Evolutionary conservation across 495 filamentous ascomycete genomes (phyloP).

Genomic region (Penicillium canariense): DNA sequence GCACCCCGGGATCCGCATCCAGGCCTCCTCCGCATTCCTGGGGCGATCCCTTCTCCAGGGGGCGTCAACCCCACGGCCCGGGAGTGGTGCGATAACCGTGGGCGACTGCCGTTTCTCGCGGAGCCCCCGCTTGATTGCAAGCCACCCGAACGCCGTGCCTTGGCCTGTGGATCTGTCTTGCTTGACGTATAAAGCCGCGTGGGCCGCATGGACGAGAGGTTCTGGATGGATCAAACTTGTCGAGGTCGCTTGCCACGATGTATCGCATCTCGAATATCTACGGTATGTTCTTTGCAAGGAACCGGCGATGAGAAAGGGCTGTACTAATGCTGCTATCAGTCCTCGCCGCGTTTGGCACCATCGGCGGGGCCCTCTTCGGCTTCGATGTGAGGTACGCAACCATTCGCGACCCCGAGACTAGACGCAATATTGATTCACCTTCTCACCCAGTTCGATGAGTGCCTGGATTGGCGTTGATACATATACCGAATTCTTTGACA

Average conservation of each 20-base stretch:
- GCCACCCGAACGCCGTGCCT: constrained; percentile 4
- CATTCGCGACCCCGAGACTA: neutral
- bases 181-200: constrained; percentile 5
- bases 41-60: constrained; percentile 21
- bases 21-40: constrained; percentile 21
- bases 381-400: constrained; percentile 41
- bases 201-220: neutral
- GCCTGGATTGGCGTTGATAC: constrained; percentile 69
- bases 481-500: constrained; percentile 65
- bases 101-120: neutral
- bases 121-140: neutral
- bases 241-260: constrained; percentile 24
- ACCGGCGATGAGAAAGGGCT: neutral
- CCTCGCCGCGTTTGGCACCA: constrained; percentile 51
- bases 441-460: constrained; percentile 53
- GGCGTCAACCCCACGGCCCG: constrained; percentile 5
- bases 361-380: constrained; percentile 45
- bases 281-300: constrained; percentile 20
- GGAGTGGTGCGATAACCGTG: neutral
- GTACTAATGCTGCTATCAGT: constrained; percentile 23
- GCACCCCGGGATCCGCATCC: constrained; percentile 14
- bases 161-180: neutral
- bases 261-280: constrained; percentile 48
- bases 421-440: neutral
- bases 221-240: neutral